A percentile compares a stretch with the other conserved stretches of the same genome.
Conservation (phyloP, 2,329 filamentous ascomycete genomes). For the Aureobasidium sp. region DNA sequence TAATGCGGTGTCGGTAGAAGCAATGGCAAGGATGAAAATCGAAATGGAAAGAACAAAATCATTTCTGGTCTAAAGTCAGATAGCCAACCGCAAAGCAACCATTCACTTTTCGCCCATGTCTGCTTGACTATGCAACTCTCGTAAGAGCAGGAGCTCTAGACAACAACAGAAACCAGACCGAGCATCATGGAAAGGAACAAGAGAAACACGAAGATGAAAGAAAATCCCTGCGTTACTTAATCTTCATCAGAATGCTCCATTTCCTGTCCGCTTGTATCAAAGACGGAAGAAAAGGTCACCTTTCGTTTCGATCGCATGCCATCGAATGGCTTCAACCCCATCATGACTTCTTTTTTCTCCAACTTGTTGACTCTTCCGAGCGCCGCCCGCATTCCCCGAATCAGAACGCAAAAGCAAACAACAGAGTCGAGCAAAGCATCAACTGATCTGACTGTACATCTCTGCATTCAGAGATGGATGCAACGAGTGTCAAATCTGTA, state of each 20-base stretch:
- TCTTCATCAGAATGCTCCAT: not conserved
- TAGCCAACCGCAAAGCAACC: slow-evolving; percentile 5
- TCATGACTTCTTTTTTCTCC: not conserved
- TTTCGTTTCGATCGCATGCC: not conserved
- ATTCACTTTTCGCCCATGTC: slow-evolving; percentile 8
- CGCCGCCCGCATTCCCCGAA: not conserved
- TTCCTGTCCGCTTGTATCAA: slow-evolving; percentile 3
- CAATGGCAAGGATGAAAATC: not conserved
- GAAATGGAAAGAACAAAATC: not conserved
- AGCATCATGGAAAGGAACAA: slow-evolving; percentile 2
- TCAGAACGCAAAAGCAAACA: slow-evolving; percentile 7
- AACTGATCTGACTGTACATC: not conserved
- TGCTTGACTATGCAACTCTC: slow-evolving; percentile 1
- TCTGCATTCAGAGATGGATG: not conserved
- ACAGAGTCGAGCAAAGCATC: not conserved
- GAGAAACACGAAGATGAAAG: slow-evolving; percentile 7
- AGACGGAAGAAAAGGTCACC: not conserved
- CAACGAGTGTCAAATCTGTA: slow-evolving; percentile 1
- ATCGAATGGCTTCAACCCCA: not conserved
- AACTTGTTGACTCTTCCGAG: slow-evolving; percentile 2
- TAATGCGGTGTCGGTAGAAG: not conserved
- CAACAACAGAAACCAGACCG: not conserved
- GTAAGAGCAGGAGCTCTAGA: slow-evolving; percentile 4
- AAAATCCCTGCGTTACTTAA: slow-evolving; percentile 10
- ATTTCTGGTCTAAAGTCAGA: slow-evolving; percentile 13